These are phyloP conservation scores for Mycena olivaceomarginata DNA, from an alignment of 768 basidiomycete genomes.

Conservation along the genomic window DNA sequence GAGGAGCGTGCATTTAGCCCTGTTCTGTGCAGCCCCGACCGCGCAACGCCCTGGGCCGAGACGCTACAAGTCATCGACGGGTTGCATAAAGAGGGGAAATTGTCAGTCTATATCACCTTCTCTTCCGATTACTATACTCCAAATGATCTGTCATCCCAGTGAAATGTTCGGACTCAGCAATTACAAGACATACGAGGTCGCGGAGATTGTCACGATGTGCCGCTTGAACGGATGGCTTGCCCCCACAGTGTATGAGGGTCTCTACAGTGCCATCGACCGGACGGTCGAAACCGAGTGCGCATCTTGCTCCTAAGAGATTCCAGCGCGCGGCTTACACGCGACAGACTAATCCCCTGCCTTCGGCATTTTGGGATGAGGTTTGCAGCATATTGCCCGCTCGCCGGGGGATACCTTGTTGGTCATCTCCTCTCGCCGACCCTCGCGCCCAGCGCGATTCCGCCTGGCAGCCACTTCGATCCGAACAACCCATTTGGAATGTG, in stretches of 20 bases:
- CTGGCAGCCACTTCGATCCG: slow-evolving; percentile 64
- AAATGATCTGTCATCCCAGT: slow-evolving; percentile 46
- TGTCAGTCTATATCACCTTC: slow-evolving; percentile 8
- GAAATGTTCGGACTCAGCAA: slow-evolving; percentile 70
- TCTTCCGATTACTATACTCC: too few relatives aligned
- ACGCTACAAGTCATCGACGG: slow-evolving; percentile 61
- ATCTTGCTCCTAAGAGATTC: background rate
- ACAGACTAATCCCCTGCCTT: slow-evolving; percentile 68
- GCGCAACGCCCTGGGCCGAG: slow-evolving; percentile 64
- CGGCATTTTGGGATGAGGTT: slow-evolving; percentile 66
- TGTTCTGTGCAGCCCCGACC: slow-evolving; percentile 55
- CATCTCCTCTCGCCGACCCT: slow-evolving; percentile 52
- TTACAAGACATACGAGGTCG: slow-evolving; percentile 68
- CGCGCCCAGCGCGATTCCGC: slow-evolving; percentile 39
- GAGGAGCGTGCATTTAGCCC: background rate
- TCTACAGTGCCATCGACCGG: slow-evolving; percentile 46
- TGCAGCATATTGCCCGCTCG: slow-evolving; percentile 66
- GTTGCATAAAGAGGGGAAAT: slow-evolving; percentile 58
- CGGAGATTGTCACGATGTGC: slow-evolving; percentile 68
- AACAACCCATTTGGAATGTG: slow-evolving; percentile 55
- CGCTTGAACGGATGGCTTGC: slow-evolving; percentile 62
- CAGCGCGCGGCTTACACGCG: slow-evolving; percentile 35
- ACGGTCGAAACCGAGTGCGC: slow-evolving; percentile 45
- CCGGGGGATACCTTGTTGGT: slow-evolving; percentile 66
- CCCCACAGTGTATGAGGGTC: slow-evolving; percentile 66